Percentiles rank a stretch among this genome's conserved stretches.
These are phyloP conservation scores for Geotrichum fermentans DNA, from an alignment of 1,139 yeast genomes.

Conservation along the genomic window DNA sequence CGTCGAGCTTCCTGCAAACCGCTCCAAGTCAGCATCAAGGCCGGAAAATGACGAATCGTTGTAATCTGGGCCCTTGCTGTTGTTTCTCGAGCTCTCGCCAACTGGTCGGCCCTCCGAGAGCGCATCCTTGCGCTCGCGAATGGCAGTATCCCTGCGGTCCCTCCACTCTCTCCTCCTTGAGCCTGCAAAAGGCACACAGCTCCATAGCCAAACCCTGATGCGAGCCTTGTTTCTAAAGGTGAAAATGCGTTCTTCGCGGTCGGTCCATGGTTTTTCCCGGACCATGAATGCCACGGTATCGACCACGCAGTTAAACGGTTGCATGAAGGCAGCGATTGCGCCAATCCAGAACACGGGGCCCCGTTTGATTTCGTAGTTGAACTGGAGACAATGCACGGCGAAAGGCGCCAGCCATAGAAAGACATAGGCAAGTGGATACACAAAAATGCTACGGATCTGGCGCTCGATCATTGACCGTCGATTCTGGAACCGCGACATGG, in stretches of 20 bases:
- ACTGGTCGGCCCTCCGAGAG: background rate
- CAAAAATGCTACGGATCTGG: slow-evolving; percentile 73
- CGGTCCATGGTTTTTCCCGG: slow-evolving; percentile 46
- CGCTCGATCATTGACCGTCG: slow-evolving; percentile 65
- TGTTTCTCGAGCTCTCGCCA: background rate
- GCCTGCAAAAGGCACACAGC: slow-evolving; percentile 6
- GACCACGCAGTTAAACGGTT: slow-evolving; percentile 74
- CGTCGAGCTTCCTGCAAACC: slow-evolving; percentile 4
- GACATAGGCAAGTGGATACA: slow-evolving; percentile 79
- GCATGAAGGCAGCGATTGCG: slow-evolving; percentile 67
- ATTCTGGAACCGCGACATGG: slow-evolving; percentile 53
- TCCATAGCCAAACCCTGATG: slow-evolving; percentile 9
- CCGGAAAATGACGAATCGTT: background rate
- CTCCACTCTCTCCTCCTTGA: background rate
- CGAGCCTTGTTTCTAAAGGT: slow-evolving; percentile 13
- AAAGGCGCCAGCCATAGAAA: slow-evolving; percentile 81
- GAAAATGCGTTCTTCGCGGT: slow-evolving; percentile 20
- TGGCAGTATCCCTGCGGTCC: background rate
- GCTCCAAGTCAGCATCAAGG: slow-evolving; percentile 15
- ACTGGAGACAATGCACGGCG: slow-evolving; percentile 59
- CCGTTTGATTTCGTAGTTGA: slow-evolving; percentile 28
- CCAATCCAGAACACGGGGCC: slow-evolving; percentile 61
- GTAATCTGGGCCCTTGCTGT: background rate
- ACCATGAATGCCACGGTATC: slow-evolving; percentile 71
- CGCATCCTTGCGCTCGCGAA: background rate